A percentile compares a stretch with the other conserved stretches of the same genome.
Evolutionary conservation across 1,139 yeast species (phyloP).

Genomic region (Pneumocystis murina): DNA sequence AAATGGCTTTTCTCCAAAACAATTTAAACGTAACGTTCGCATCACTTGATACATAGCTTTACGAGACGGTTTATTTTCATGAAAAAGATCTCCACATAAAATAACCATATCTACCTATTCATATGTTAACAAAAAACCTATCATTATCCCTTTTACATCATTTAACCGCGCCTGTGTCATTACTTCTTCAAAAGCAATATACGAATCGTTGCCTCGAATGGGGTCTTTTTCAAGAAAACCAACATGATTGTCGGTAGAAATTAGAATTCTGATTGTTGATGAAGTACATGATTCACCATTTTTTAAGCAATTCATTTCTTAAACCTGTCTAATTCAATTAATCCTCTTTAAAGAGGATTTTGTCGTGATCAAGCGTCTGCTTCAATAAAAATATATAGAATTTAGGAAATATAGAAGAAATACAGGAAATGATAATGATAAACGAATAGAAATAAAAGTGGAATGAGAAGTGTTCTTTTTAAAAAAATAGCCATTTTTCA

Average conservation of each 20-base stretch:
- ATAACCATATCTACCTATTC: constrained; percentile 58
- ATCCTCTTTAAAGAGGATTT: too few relatives aligned
- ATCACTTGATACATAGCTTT: constrained; percentile 77
- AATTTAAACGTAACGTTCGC: constrained; percentile 50
- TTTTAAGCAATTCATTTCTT: too few relatives aligned
- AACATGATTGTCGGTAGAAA: constrained; percentile 93
- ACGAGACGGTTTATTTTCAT: constrained; percentile 74
- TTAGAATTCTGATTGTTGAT: constrained; percentile 50
- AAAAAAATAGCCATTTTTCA: too few relatives aligned
- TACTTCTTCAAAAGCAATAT: constrained; percentile 75
- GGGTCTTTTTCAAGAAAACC: constrained; percentile 87
- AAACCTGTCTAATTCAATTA: too few relatives aligned
- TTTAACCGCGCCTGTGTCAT: constrained; percentile 52
- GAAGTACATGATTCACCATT: constrained; percentile 17
- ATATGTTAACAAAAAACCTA: too few relatives aligned
- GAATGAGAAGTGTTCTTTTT: too few relatives aligned
- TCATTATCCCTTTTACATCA: constrained; percentile 29
- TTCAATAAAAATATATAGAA: too few relatives aligned
- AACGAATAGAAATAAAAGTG: too few relatives aligned
- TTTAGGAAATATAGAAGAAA: too few relatives aligned
- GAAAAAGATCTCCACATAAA: constrained; percentile 90
- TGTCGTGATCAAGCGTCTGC: too few relatives aligned
- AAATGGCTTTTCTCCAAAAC: constrained; percentile 80
- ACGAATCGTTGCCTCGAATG: constrained; percentile 77
- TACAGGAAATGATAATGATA: too few relatives aligned